These are phyloP conservation scores for Ganoderma lingzhi DNA, from an alignment of 1,284 basidiomycete genomes.

Conservation along the genomic window DNA sequence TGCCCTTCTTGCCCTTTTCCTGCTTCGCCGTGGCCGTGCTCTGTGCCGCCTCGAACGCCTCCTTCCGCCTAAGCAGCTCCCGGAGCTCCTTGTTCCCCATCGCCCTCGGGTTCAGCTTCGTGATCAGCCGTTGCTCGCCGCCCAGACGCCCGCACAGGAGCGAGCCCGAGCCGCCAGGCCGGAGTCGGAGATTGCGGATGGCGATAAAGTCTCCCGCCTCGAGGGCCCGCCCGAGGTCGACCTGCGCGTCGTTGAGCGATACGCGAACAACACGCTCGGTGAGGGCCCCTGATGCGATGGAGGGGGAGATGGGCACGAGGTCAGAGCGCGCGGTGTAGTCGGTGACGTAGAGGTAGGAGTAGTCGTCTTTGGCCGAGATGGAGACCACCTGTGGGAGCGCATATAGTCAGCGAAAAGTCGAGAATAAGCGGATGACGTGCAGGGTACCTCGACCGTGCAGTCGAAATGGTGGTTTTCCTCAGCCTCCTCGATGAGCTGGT, in stretches of 20 bases:
- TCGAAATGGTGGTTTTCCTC: constrained; percentile 54
- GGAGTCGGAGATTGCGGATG: constrained; percentile 61
- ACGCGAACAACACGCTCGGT: constrained; percentile 64
- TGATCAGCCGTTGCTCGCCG: constrained; percentile 61
- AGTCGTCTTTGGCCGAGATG: constrained; percentile 43
- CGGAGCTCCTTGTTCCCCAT: constrained; percentile 41
- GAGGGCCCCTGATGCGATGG: constrained; percentile 38
- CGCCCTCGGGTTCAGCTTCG: constrained; percentile 50
- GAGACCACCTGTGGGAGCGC: constrained; percentile 53
- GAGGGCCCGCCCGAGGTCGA: constrained; percentile 49
- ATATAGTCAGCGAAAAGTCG: constrained; percentile 5
- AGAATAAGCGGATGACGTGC: constrained; percentile 2
- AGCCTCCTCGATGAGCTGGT: constrained; percentile 56
- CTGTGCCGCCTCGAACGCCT: constrained; percentile 29
- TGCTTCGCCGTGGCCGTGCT: constrained; percentile 21
- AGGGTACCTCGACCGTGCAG: constrained; percentile 65
- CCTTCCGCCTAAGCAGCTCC: constrained; percentile 43
- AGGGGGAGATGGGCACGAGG: constrained; percentile 43
- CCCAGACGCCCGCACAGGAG: constrained; percentile 57
- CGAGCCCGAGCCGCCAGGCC: constrained; percentile 41
- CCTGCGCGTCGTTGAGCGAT: constrained; percentile 57
- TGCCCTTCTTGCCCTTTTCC: constrained; percentile 19
- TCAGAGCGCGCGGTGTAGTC: constrained; percentile 68
- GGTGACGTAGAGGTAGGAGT: constrained; percentile 62
- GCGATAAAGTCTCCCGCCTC: constrained; percentile 52